These are phyloP conservation scores for Nidula niveotomentosa DNA, from an alignment of 1,284 basidiomycete genomes.

Conservation along the genomic window DNA sequence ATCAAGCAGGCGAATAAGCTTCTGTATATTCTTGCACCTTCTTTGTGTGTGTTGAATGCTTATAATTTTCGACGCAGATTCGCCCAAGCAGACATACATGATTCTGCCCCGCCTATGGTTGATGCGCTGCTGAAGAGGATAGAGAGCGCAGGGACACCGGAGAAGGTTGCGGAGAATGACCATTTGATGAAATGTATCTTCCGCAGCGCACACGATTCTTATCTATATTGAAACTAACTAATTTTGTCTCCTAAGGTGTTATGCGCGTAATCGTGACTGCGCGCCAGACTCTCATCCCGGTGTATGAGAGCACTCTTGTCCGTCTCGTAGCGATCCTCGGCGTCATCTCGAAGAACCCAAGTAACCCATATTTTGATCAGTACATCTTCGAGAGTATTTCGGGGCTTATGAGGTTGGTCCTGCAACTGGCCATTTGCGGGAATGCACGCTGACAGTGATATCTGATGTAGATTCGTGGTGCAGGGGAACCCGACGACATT, in stretches of 20 bases:
- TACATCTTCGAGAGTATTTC: slow-evolving; percentile 97
- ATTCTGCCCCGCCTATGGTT: slow-evolving; percentile 77
- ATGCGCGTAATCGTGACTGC: slow-evolving; percentile 95
- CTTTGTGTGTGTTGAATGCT: background rate
- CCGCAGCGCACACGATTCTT: background rate
- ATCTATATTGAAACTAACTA: background rate
- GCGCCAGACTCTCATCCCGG: slow-evolving; percentile 72
- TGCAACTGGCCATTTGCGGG: too few relatives aligned
- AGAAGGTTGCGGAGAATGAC: slow-evolving; percentile 98
- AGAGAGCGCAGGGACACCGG: slow-evolving; percentile 80
- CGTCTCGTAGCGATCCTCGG: slow-evolving; percentile 84
- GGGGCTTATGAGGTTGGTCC: slow-evolving; percentile 76
- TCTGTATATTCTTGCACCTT: too few relatives aligned
- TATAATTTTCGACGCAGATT: slow-evolving; percentile 57
- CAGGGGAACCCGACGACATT: slow-evolving; percentile 67
- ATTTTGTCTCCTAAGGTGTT: slow-evolving; percentile 52
- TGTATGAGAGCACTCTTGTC: slow-evolving; percentile 66
- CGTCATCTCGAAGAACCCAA: slow-evolving; percentile 93
- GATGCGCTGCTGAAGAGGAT: slow-evolving; percentile 82
- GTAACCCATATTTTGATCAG: slow-evolving; percentile 97
- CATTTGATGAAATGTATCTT: slow-evolving; percentile 94
- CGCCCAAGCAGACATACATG: slow-evolving; percentile 82
- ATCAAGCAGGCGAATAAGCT: slow-evolving; percentile 78
- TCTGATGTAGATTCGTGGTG: slow-evolving; percentile 73
- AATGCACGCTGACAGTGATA: too few relatives aligned